Evolutionary conservation across 2,329 filamentous ascomycete species (phyloP).

Genomic region (Colletotrichum trifolii): DNA sequence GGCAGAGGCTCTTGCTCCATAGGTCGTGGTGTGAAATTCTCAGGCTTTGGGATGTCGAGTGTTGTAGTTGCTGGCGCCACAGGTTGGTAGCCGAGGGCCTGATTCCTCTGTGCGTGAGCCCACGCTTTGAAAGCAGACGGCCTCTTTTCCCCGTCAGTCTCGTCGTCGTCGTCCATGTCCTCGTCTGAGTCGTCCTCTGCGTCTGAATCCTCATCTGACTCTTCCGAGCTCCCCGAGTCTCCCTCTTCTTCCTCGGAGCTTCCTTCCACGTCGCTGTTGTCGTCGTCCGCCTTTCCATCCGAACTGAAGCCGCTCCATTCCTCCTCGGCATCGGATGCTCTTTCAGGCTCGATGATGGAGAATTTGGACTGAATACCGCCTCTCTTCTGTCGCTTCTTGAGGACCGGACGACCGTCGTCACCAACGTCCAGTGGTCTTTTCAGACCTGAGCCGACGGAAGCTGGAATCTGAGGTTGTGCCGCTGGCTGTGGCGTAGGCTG

Average conservation of each 20-base stretch:
- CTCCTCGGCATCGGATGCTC: slow-evolving; percentile 41
- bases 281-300: slow-evolving; percentile 31
- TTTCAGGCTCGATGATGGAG: slow-evolving; percentile 55
- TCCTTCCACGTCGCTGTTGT: slow-evolving; percentile 1
- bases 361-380: slow-evolving; percentile 69
- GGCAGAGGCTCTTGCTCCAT: slow-evolving; percentile 79
- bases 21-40: slow-evolving; percentile 74
- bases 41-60: slow-evolving; percentile 65
- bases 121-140: slow-evolving; percentile 89
- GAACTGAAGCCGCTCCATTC: slow-evolving; percentile 40
- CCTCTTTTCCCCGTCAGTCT: slow-evolving; percentile 46
- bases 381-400: slow-evolving; percentile 84
- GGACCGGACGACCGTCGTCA: slow-evolving; percentile 81
- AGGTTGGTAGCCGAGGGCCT: slow-evolving; percentile 76
- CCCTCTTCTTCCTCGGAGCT: slow-evolving; percentile 40
- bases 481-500: not conserved
- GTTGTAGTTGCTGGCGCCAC: slow-evolving; percentile 54
- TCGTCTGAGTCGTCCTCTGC: slow-evolving; percentile 44
- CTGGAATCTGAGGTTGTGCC: slow-evolving; percentile 6
- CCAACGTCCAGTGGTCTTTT: slow-evolving; percentile 88
- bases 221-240: slow-evolving; percentile 39
- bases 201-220: slow-evolving; percentile 37
- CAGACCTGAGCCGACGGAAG: slow-evolving; percentile 76
- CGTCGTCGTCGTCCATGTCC: slow-evolving; percentile 45
- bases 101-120: slow-evolving; percentile 88